phyloP scores from a whole-genome alignment of 148 eudicot genomes.

The Suaeda aralocaspica region DNA sequence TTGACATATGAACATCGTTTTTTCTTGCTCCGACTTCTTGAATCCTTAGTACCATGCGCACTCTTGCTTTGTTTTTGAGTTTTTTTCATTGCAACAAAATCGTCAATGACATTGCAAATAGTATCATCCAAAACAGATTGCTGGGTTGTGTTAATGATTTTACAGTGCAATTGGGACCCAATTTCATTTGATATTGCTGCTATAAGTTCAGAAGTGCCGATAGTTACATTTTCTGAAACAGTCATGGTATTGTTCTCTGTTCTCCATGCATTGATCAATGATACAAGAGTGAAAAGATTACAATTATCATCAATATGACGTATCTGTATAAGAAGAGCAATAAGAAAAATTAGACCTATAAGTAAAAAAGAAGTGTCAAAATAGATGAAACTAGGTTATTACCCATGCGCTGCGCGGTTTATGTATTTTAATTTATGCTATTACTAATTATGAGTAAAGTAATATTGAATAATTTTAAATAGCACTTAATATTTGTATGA shows the following conservation, averaged over 20 bases:
- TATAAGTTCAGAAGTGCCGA: constrained; percentile 26
- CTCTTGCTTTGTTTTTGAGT: constrained; percentile 37
- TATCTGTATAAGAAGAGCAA: constrained; percentile 45
- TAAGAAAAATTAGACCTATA: background rate
- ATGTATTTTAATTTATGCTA: too few species aligned
- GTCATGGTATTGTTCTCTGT: constrained; percentile 29
- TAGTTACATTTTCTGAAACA: constrained; percentile 22
- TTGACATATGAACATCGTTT: constrained; percentile 42
- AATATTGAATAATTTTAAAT: too few species aligned
- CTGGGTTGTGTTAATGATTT: constrained; percentile 76
- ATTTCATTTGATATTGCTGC: constrained; percentile 60
- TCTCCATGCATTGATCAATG: constrained; percentile 52
- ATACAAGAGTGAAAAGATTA: constrained; percentile 43
- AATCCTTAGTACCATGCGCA: constrained; percentile 34
- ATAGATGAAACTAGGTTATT: background rate
- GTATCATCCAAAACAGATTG: constrained; percentile 73
- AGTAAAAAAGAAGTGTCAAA: background rate
- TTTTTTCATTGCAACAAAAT: constrained; percentile 54
- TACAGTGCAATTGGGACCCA: constrained; percentile 71
- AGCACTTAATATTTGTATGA: too few species aligned
- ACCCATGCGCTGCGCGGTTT: too few species aligned
- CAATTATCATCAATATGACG: constrained; percentile 46
- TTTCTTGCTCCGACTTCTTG: constrained; percentile 57
- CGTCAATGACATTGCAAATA: constrained; percentile 57
- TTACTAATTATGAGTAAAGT: too few species aligned